Evolutionary conservation across 306 rosid genomes (phyloP).

Genomic region (Rosa rugosa): DNA sequence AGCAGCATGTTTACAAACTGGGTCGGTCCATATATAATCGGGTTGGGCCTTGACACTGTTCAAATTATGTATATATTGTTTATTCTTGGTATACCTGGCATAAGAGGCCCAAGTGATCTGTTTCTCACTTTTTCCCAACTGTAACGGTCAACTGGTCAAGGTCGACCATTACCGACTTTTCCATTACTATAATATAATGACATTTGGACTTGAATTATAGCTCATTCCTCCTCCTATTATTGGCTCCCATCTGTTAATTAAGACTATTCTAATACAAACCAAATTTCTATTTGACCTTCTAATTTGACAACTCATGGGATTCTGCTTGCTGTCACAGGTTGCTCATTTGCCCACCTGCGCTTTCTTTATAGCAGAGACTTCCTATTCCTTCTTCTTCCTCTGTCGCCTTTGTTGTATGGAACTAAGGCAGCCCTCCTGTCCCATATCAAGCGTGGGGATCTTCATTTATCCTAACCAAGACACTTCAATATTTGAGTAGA

Average conservation of each 20-base stretch:
- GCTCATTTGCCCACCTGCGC: not conserved
- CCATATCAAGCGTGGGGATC: not conserved
- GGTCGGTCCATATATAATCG: no score
- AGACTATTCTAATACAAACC: constrained; percentile 6
- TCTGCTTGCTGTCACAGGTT: not conserved
- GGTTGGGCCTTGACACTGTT: no score
- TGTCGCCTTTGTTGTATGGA: not conserved
- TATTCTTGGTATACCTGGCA: no score
- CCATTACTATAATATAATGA: no score
- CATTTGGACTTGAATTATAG: constrained; percentile 7
- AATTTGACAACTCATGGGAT: constrained; percentile 7
- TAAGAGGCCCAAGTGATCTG: no score
- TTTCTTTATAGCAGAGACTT: not conserved
- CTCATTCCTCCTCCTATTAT: not conserved
- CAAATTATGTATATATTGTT: no score
- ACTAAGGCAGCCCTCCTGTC: not conserved
- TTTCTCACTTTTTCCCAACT: not conserved
- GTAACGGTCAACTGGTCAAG: not conserved
- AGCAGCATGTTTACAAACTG: no score
- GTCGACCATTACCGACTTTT: not conserved
- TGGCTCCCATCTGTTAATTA: not conserved
- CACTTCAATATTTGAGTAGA: no score
- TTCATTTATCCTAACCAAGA: no score
- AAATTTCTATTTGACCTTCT: not conserved
- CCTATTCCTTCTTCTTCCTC: not conserved